Base-by-base conservation (phyloP, 352 stramenopile genomes). In the Globisporangium apiculatum region DNA sequence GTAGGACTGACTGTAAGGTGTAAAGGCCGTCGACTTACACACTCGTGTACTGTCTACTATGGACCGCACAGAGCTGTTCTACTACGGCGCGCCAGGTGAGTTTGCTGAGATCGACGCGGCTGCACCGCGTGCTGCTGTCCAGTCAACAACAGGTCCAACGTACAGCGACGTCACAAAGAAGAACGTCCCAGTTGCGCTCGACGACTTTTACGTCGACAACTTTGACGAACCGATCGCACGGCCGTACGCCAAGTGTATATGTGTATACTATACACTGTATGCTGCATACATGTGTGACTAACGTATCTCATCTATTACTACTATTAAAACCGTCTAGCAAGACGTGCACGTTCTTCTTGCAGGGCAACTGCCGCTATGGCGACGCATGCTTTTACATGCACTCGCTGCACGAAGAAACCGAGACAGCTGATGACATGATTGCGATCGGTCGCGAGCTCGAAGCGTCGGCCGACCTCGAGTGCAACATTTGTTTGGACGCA, bases 401-500 rank as follows among this genome's bases (percentile, higher is more conserved):
- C 65, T 69, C 75, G 45, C 69, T 87, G 17, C 66, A 69, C 5
- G 65, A 73, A 42, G 53, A 66, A 45, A 60, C 76, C 36, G 62
- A 72, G 48, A 83, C 68, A 5, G 69, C 76, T 36, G 71, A 76
- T 11, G 76, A 89, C 51, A 77, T 76, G 58, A 64, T 73, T 24
- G 64, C 72, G 1, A 79, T 82, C 57, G 67, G 75, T n/a, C 66
- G 84, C 59, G 83, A 93, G 67, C 66, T 90, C 24, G 59, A 75
- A 35, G 67, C 77, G 7, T 92, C 83, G 6, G 58, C 75, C 46
- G 79, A 86, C 0, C 64, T 92, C 31, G 86, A 94, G 68, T 95
- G 86, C 59, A 86, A 83, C 55, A 91, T 95, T 61, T 95, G 86
- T 70, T 89, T 86, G 60, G 86, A 95, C 55, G 76, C 80, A 62